Percentiles rank a stretch among this genome's conserved stretches.
Evolutionary conservation across 495 filamentous ascomycete genomes (phyloP).

Genomic region (Umbilicaria muhlenbergii): DNA sequence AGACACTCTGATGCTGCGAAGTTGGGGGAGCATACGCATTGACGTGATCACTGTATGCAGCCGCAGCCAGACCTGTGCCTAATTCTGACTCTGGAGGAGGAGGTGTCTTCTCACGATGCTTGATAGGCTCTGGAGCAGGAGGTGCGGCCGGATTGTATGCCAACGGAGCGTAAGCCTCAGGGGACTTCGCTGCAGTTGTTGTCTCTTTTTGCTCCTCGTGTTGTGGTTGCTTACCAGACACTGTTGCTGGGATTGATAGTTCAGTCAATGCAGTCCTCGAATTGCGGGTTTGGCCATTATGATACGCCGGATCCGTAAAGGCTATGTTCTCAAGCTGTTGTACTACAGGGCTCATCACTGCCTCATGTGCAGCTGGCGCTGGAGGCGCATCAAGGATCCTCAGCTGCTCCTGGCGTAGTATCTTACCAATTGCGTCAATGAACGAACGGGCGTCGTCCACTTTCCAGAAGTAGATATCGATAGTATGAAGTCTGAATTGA

Average conservation of each 20-base stretch:
- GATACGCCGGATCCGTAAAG: slow-evolving; percentile 46
- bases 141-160: slow-evolving; percentile 87
- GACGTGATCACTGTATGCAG: slow-evolving; percentile 47
- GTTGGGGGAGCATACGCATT: slow-evolving; percentile 17
- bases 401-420: slow-evolving; percentile 45
- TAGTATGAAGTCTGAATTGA: slow-evolving; percentile 59
- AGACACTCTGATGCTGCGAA: slow-evolving; percentile 13
- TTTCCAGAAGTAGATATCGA: slow-evolving; percentile 88
- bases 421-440: slow-evolving; percentile 43
- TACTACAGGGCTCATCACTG: slow-evolving; percentile 59
- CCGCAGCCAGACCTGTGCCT: slow-evolving; percentile 56
- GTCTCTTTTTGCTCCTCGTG: slow-evolving; percentile 7
- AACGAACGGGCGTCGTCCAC: slow-evolving; percentile 59
- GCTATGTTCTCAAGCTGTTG: slow-evolving; percentile 73
- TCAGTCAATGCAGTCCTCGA: slow-evolving; percentile 23
- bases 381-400: slow-evolving; percentile 37
- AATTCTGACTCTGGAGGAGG: slow-evolving; percentile 56
- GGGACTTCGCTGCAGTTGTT: slow-evolving; percentile 17
- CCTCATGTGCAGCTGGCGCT: slow-evolving; percentile 27
- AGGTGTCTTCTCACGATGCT: slow-evolving; percentile 78
- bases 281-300: slow-evolving; percentile 35
- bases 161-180: slow-evolving; percentile 47
- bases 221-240: slow-evolving; percentile 21
- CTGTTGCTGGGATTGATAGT: slow-evolving; percentile 1
- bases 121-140: slow-evolving; percentile 66